These are phyloP conservation scores for Megacollybia platyphylla DNA, from an alignment of 1,284 basidiomycete species.

Conservation along the genomic window DNA sequence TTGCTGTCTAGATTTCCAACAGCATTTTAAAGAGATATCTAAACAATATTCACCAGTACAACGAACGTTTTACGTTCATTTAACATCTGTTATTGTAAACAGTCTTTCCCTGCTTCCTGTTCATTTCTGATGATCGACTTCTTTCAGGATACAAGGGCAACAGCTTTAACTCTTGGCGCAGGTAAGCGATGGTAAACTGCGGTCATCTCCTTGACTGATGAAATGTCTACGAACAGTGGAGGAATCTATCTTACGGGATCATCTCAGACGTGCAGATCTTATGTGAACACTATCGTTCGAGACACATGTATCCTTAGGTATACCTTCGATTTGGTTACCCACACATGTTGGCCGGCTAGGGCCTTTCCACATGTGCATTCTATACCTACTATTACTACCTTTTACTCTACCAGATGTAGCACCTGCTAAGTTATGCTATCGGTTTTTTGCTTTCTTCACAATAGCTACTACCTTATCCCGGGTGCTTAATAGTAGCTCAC, in stretches of 20 bases:
- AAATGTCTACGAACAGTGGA: constrained; percentile 18
- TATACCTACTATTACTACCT: too few relatives aligned
- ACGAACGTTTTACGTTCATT: constrained; percentile 56
- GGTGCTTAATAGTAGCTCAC: not conserved
- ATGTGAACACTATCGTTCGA: constrained; percentile 19
- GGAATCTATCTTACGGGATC: constrained; percentile 39
- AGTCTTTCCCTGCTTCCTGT: constrained; percentile 1
- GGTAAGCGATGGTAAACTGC: constrained; percentile 25
- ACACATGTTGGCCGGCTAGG: too few relatives aligned
- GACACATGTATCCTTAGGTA: not conserved
- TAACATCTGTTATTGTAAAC: constrained; percentile 42
- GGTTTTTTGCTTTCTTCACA: too few relatives aligned
- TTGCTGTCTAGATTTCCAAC: constrained; percentile 8
- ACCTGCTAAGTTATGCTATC: too few relatives aligned
- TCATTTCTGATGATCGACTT: constrained; percentile 1
- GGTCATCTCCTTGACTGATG: not conserved
- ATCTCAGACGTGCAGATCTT: constrained; percentile 38
- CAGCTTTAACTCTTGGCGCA: constrained; percentile 49
- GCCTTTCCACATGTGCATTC: too few relatives aligned
- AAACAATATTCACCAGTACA: constrained; percentile 40
- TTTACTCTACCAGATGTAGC: too few relatives aligned
- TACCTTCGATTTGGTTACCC: not conserved
- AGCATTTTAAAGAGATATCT: constrained; percentile 8
- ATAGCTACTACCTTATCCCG: not conserved
- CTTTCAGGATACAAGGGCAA: constrained; percentile 51